phyloP scores from a whole-genome alignment of 257 asterid genomes.

The Solanum stenotomum region DNA sequence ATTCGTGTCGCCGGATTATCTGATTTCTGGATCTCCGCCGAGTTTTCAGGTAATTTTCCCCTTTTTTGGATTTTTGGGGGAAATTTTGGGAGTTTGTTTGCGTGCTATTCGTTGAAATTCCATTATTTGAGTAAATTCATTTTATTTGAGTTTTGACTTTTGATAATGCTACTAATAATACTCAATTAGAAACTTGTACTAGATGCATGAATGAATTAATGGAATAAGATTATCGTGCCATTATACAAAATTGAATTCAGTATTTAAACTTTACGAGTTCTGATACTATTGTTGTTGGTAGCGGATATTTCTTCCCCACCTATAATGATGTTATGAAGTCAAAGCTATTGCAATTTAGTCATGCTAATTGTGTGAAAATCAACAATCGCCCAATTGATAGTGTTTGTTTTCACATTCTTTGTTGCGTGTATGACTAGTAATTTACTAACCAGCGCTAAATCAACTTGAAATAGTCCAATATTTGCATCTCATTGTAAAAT shows the following conservation, averaged over 20 bases:
- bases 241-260: not conserved
- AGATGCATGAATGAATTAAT: not conserved
- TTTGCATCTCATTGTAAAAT: not conserved
- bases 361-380: not conserved
- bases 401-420: not conserved
- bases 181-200: not conserved
- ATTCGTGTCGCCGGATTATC: conserved; percentile 24
- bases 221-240: not conserved
- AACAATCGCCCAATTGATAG: not conserved
- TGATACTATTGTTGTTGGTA: not conserved
- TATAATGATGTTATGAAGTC: not conserved
- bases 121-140: not conserved
- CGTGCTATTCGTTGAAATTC: not conserved
- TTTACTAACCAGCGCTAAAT: not conserved
- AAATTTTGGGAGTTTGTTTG: not conserved
- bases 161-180: not conserved
- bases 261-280: not conserved
- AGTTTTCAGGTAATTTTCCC: not conserved
- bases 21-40: conserved; percentile 17
- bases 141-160: not conserved
- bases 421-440: not conserved
- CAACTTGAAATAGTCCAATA: not conserved
- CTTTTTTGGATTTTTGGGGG: not conserved
- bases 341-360: not conserved
- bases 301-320: not conserved